A percentile compares a stretch with the other conserved stretches of the same genome.
phyloP scores from a whole-genome alignment of 164 flowering plant genomes.

The Litsea cubeba region DNA sequence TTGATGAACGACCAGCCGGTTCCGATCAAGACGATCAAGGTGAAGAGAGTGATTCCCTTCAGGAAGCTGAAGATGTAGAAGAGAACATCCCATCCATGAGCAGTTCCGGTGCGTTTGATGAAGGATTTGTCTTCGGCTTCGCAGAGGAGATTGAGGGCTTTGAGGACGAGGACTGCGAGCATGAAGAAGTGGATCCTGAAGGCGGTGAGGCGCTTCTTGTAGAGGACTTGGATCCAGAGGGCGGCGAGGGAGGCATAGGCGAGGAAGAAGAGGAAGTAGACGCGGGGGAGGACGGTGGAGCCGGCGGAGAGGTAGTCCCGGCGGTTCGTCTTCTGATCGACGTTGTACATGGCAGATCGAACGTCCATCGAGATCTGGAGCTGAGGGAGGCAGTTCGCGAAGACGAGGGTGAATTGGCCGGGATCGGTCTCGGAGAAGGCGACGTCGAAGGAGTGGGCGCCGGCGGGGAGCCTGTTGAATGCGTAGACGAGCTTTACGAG shows the following conservation, averaged over 20 bases:
- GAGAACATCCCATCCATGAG: constrained; percentile 97
- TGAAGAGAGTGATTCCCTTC: constrained; percentile 70
- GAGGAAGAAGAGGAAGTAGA: constrained; percentile 66
- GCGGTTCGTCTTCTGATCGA: constrained; percentile 36
- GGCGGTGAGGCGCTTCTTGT: constrained; percentile 59
- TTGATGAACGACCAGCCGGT: constrained; percentile 96
- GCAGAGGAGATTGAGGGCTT: constrained; percentile 58
- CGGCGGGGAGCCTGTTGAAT: constrained; percentile 29
- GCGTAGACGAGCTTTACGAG: constrained; percentile 42
- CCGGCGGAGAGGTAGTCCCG: constrained; percentile 87
- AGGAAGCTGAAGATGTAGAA: constrained; percentile 86
- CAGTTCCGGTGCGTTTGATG: constrained; percentile 75
- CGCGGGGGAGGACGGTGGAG: constrained; percentile 56
- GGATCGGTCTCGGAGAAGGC: constrained; percentile 18
- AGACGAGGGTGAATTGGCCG: constrained; percentile 73
- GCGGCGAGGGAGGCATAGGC: constrained; percentile 41
- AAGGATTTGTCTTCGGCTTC: constrained; percentile 89
- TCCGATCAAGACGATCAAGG: constrained; percentile 83
- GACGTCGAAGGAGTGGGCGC: constrained; percentile 3
- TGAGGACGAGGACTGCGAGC: constrained; percentile 56
- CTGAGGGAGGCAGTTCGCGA: constrained; percentile 65
- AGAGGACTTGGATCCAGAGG: constrained; percentile 53
- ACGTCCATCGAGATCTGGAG: constrained; percentile 35
- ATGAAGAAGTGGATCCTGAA: constrained; percentile 79
- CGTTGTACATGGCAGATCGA: constrained; percentile 37